Evolutionary conservation across 169 alveolate genomes (phyloP), one percentile per base, ranked within the genome.

Genomic region (Plasmodium knowlesi): DNA sequence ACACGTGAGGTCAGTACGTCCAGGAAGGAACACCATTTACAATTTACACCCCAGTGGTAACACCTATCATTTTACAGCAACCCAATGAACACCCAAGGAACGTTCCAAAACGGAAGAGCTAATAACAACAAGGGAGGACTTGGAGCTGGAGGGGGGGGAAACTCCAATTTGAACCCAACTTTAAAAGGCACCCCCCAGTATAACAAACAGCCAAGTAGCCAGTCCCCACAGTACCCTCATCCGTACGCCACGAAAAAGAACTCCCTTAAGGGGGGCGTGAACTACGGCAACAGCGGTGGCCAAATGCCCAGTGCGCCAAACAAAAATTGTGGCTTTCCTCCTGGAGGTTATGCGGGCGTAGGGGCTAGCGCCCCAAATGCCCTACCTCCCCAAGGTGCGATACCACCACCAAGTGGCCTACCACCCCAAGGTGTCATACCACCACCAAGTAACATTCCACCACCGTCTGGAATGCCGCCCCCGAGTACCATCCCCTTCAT

Each of bases 161-260:
- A 72, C 22, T 14, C 83, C 46, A 84, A 43, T 71, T 84, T 71
- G 32, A 84, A 84, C n/a, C 82, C 67, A 30, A 67, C 32, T 46
- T 71, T 84, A 41, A 67, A 71, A 84, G 53, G 43, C 37, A 25
- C 22, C 78, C 14, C 92, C 2, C 71, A 28, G 19, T 71, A 71
- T 84, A 72, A 32, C 54, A 84, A 71, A 71, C 91, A 50, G 14
- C 57, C 83, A 10, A 84, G 50, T 71, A 84, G 53, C 74, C 39
- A 32, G 10, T 37, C 37, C 34, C 74, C 25, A 80, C 67, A 71
- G 67, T 46, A 41, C 32, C 57, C 70, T 71, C 92, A 70, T 22
- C 28, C 76, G 1, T 61, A 22, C 19, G 19, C 12, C 34, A 5
- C 16, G n/a, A 67, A 28, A 1, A 67, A 67, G 37, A n/a, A n/a